Conservation (phyloP, 257 asterid species). For the Dorcoceras hygrometricum region DNA sequence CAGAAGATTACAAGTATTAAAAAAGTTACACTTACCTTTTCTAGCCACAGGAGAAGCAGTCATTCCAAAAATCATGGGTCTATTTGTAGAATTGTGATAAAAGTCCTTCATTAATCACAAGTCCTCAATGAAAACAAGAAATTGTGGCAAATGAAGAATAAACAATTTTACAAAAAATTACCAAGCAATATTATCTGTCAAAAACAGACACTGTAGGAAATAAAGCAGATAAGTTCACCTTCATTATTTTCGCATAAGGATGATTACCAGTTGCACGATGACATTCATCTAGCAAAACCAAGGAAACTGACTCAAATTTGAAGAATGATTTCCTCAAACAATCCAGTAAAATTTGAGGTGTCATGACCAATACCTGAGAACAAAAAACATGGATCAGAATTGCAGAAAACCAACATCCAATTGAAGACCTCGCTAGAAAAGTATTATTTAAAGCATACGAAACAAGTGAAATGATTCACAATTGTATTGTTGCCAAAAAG, state of each 20-base stretch:
- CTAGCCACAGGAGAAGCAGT: conserved; percentile 56
- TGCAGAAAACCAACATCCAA: neutral
- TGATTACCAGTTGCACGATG: conserved; percentile 80
- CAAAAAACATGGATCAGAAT: conserved; percentile 10
- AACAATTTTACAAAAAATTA: conserved; percentile 6
- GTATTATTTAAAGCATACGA: neutral
- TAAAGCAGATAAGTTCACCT: conserved; percentile 38
- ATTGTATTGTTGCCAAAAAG: no score
- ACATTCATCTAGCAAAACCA: conserved; percentile 78
- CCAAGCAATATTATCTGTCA: neutral
- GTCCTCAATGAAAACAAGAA: conserved; percentile 5
- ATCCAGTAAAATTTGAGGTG: conserved; percentile 82
- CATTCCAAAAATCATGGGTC: conserved; percentile 82
- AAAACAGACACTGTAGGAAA: neutral
- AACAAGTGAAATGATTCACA: neutral
- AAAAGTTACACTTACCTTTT: conserved; percentile 45
- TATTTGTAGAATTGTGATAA: conserved; percentile 43
- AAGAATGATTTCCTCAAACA: conserved; percentile 64
- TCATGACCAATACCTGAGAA: conserved; percentile 79
- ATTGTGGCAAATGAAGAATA: neutral
- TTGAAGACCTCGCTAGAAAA: neutral
- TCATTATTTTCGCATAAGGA: conserved; percentile 78
- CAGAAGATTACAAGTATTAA: neutral
- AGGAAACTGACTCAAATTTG: conserved; percentile 43
- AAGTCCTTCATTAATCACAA: conserved; percentile 56